Conservation (phyloP, 2,329 filamentous ascomycete genomes). For the Scytalidium lignicola region DNA sequence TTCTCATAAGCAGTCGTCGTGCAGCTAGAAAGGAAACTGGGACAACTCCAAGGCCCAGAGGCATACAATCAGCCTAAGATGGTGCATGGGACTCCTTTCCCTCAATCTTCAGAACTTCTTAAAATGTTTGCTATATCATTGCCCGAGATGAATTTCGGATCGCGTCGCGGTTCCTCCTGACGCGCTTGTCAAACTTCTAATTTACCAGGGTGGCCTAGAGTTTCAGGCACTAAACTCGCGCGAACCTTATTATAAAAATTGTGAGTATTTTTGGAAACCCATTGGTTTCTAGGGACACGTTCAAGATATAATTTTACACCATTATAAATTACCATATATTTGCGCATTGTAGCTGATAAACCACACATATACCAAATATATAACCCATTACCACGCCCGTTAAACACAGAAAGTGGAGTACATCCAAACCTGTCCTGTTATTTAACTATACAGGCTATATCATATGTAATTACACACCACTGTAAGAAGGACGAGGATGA, state of each 20-base stretch:
- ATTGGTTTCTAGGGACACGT: too few species aligned
- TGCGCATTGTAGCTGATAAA: too few species aligned
- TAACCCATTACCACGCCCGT: not conserved
- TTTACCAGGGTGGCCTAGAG: too few species aligned
- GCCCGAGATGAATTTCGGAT: not conserved
- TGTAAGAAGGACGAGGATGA: conserved; percentile 1
- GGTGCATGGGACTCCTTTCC: not conserved
- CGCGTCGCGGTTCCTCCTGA: not conserved
- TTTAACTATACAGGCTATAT: not conserved
- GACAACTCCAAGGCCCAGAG: conserved; percentile 18
- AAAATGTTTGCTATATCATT: not conserved
- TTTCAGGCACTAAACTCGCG: not conserved
- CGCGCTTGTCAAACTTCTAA: not conserved
- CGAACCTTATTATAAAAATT: too few species aligned
- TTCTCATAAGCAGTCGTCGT: conserved; percentile 20
- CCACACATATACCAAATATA: not conserved
- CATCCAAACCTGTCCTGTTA: not conserved
- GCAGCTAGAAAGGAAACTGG: conserved; percentile 20
- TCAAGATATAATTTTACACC: not conserved
- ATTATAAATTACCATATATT: not conserved
- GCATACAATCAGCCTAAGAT: conserved; percentile 24
- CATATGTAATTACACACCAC: not conserved
- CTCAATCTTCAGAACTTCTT: not conserved
- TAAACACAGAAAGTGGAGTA: not conserved
- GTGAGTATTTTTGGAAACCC: too few species aligned